A percentile compares a stretch with the other conserved stretches of the same genome.
Conservation (phyloP, 306 rosid species). For the Lagenaria siceraria region DNA sequence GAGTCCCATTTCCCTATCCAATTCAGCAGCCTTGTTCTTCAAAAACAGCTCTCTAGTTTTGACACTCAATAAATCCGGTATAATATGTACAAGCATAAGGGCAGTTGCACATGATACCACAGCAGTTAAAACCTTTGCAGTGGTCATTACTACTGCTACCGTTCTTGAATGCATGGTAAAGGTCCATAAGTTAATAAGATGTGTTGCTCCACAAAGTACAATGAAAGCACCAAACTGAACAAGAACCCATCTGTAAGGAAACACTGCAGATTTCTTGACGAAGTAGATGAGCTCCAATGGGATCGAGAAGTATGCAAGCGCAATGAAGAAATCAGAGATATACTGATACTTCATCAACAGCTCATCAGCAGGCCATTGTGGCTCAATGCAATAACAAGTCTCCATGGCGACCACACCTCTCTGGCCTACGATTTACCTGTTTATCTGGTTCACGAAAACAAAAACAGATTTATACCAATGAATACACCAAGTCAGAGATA, state of each 20-base stretch:
- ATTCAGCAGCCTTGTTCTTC: conserved; percentile 16
- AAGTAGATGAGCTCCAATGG: conserved; percentile 19
- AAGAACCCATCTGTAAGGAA: conserved; percentile 51
- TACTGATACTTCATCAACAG: conserved; percentile 15
- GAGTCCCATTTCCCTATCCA: conserved; percentile 18
- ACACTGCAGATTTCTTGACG: conserved; percentile 17
- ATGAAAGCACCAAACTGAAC: conserved; percentile 97
- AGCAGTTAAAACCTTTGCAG: conserved; percentile 13
- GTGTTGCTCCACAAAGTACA: conserved; percentile 32
- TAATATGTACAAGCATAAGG: conserved; percentile 18
- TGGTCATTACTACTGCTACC: conserved; percentile 14
- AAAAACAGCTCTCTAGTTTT: conserved; percentile 15
- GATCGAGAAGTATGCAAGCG: conserved; percentile 70
- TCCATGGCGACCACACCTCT: conserved; percentile 6
- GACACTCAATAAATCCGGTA: conserved; percentile 15
- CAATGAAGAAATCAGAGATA: conserved; percentile 25
- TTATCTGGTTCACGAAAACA: background rate
- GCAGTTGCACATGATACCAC: conserved; percentile 19
- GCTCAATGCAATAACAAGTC: conserved; percentile 13
- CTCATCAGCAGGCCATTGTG: conserved; percentile 13
- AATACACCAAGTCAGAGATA: background rate
- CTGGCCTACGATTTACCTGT: background rate
- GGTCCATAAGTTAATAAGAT: conserved; percentile 17
- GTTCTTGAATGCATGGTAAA: conserved; percentile 13
- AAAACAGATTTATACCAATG: background rate